phyloP scores from a whole-genome alignment of 805 yeast genomes.

The Wickerhamiella sergipiensis region DNA sequence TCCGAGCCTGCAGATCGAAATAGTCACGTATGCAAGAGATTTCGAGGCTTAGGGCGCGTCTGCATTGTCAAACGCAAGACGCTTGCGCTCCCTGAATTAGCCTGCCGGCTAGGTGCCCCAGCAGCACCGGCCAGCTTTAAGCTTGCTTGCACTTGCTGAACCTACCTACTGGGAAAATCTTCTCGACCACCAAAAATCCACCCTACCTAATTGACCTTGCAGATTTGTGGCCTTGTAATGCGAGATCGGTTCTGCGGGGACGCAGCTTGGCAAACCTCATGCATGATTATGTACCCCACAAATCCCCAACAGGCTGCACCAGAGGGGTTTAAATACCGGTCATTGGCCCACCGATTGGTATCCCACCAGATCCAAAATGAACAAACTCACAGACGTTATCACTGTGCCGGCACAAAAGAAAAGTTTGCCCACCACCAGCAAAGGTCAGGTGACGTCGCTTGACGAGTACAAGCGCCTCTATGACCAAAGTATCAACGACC shows the following conservation, averaged over 20 bases:
- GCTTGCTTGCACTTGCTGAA: no score
- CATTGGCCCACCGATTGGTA: neutral
- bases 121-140: no score
- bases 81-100: neutral
- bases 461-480: slow-evolving; percentile 39
- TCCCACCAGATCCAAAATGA: neutral
- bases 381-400: neutral
- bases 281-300: neutral
- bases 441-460: slow-evolving; percentile 30
- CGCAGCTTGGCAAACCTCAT: neutral
- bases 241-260: neutral
- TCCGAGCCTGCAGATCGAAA: neutral
- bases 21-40: neutral
- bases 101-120: neutral
- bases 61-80: neutral
- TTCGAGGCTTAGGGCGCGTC: neutral
- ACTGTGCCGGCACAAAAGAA: neutral
- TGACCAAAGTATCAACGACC: slow-evolving; percentile 43
- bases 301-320: neutral
- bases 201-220: no score
- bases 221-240: no score
- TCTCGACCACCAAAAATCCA: no score
- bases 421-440: slow-evolving; percentile 4
- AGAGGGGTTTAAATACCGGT: neutral
- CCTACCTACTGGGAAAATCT: no score